Evolutionary conservation across 495 filamentous ascomycete species (phyloP).

Genomic region (Amorphotheca resinae): DNA sequence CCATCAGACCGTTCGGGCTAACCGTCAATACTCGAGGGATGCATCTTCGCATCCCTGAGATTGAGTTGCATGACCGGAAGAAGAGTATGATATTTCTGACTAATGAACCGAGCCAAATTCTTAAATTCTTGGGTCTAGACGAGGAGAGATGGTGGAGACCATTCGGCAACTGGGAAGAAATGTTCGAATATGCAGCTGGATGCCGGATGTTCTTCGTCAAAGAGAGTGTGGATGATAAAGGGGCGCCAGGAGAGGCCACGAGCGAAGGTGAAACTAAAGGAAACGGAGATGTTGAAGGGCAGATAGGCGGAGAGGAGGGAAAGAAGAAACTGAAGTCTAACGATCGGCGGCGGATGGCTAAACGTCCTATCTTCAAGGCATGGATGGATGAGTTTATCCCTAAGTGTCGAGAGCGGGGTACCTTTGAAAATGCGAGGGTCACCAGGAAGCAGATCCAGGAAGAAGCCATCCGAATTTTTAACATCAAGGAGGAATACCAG

Average conservation of each 20-base stretch:
- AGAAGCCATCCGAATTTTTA: slow-evolving; percentile 15
- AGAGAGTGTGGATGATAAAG: slow-evolving; percentile 7
- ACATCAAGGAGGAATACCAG: slow-evolving; percentile 23
- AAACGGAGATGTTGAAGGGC: slow-evolving; percentile 13
- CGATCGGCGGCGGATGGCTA: slow-evolving; percentile 34
- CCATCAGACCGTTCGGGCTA: slow-evolving; percentile 47
- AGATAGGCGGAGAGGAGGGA: slow-evolving; percentile 22
- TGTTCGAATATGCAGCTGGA: slow-evolving; percentile 41
- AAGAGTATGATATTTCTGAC: slow-evolving; percentile 44
- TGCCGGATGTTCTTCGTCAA: slow-evolving; percentile 41
- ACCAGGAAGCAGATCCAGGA: slow-evolving; percentile 14
- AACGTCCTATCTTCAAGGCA: slow-evolving; percentile 32
- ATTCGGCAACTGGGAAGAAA: slow-evolving; percentile 37
- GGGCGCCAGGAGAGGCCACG: slow-evolving; percentile 3
- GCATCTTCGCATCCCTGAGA: slow-evolving; percentile 47
- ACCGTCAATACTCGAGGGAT: slow-evolving; percentile 47
- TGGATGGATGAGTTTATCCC: slow-evolving; percentile 47
- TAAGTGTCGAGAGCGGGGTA: slow-evolving; percentile 5
- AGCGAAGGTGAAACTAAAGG: slow-evolving; percentile 10
- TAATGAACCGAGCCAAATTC: slow-evolving; percentile 33
- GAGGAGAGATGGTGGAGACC: slow-evolving; percentile 26
- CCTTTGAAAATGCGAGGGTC: not conserved
- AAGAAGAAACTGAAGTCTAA: slow-evolving; percentile 35
- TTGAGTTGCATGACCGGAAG: slow-evolving; percentile 43
- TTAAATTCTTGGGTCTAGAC: slow-evolving; percentile 48